These are phyloP conservation scores for Aureoboletus auriporus DNA, from an alignment of 768 basidiomycete genomes.

Conservation along the genomic window DNA sequence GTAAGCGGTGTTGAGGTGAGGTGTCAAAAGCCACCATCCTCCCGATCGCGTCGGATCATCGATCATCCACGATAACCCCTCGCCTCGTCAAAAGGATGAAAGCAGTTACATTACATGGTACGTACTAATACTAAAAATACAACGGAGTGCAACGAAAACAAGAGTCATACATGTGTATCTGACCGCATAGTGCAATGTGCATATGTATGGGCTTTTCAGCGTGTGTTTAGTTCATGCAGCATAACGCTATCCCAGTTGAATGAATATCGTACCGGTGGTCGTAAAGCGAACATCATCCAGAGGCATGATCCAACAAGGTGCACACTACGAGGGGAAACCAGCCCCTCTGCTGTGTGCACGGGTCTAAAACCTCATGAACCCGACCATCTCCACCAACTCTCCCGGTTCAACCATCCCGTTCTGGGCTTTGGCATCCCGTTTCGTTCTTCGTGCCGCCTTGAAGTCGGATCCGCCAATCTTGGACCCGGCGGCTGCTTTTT, in stretches of 20 bases:
- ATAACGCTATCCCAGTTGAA: neutral
- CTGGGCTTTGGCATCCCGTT: constrained; percentile 16
- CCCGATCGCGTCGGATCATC: too few species aligned
- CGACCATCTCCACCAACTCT: constrained; percentile 28
- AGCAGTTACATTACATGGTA: too few species aligned
- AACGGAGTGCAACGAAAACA: neutral
- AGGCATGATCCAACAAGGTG: neutral
- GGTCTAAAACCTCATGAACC: constrained; percentile 16
- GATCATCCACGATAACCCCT: too few species aligned
- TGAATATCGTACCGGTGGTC: neutral
- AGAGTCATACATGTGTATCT: neutral
- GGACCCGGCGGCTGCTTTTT: constrained; percentile 20
- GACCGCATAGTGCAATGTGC: neutral
- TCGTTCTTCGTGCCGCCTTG: constrained; percentile 26
- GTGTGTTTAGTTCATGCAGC: neutral
- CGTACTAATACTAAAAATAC: too few species aligned
- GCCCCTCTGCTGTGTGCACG: neutral
- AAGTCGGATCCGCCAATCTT: constrained; percentile 26
- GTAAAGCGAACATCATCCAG: neutral
- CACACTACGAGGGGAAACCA: neutral
- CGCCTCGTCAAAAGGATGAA: too few species aligned
- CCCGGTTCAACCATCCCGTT: constrained; percentile 10
- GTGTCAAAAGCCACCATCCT: too few species aligned
- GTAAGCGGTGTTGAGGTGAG: too few species aligned
- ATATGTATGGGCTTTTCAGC: neutral